Base-by-base conservation (phyloP, 306 rosid species). In the Glycine latifolia region DNA sequence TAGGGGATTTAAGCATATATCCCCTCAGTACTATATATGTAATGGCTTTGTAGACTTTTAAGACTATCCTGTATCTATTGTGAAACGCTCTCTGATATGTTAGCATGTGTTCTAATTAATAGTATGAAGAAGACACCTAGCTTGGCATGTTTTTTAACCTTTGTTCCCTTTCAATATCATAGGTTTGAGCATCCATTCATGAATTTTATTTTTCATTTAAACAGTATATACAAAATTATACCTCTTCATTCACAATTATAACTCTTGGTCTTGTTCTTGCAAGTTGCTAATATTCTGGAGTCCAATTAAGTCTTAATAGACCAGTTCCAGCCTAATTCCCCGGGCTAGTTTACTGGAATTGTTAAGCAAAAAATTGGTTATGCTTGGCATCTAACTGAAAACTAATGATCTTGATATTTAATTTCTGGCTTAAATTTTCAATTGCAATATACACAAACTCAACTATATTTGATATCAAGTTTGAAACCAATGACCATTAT, bases 11-110 rank as follows among this genome's bases (percentile, higher is more conserved):
- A 74, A 48, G 80, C 35, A 80, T 73, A 50, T 67, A 43, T 69
- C 63, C 75, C 71, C 77, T 80, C 35, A 67, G 70, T 80, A 72
- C 41, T 79, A 68, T 71, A 60, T 60, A 60, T 20, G 9, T 66
- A 63, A 59, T 83, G 65, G 52, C 54, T 61, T 70, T 80, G 41
- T 83, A 35, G 81, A 72, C 85, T 58, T 50, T 43, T 67, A 80
- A 76, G 69, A 80, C 79, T 73, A 54, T 74, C 31, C 0, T 84
- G 53, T 78, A 73, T 75, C 80, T 77, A 84, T 78, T 68, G 78
- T 78, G 52, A 84, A 73, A 61, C n/a, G 8, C 46, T 54, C 79
- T 67, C 60, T 67, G 8, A 9, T 73, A 52, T 80, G 56, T 80
- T 71, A 71, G 60, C 48, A 65, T 76, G 62, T 79, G 71, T 60